phyloP scores from a whole-genome alignment of 2,329 filamentous ascomycete species.

The Diaporthe ilicicola region DNA sequence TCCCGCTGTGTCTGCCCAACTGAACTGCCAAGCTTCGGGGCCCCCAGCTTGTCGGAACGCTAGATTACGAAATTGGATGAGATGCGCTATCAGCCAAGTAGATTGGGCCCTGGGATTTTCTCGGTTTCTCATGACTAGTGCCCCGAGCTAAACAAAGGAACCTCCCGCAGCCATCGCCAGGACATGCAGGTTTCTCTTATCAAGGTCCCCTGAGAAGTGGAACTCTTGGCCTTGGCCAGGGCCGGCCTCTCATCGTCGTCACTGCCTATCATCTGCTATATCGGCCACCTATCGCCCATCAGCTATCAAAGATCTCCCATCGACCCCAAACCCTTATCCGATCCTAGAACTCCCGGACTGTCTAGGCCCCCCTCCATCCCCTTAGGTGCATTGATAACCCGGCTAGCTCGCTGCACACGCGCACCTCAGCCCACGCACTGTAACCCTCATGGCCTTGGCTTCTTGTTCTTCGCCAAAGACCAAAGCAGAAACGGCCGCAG shows the following conservation, averaged over 20 bases:
- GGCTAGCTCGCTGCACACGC: constrained; percentile 15
- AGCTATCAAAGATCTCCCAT: neutral
- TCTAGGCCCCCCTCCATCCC: neutral
- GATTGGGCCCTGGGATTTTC: constrained; percentile 6
- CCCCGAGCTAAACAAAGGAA: neutral
- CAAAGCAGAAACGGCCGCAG: neutral
- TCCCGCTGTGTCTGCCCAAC: neutral
- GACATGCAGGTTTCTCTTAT: constrained; percentile 11
- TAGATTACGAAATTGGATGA: constrained; percentile 11
- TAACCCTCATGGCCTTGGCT: constrained; percentile 8
- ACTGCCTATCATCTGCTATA: neutral
- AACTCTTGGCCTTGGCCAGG: neutral
- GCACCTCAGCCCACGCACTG: constrained; percentile 18
- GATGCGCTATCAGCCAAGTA: neutral
- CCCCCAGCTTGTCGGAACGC: constrained; percentile 18
- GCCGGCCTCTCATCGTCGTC: neutral
- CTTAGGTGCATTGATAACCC: constrained; percentile 15
- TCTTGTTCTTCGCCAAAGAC: neutral
- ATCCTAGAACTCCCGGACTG: neutral
- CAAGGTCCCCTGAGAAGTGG: constrained; percentile 5
- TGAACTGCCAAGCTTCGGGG: neutral
- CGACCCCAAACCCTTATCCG: constrained; percentile 6
- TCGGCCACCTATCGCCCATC: neutral
- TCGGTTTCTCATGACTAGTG: constrained; percentile 19
- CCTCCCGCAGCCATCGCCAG: neutral